Conservation (phyloP, 1,139 yeast species). For the Geotrichum cucujoidarum region DNA sequence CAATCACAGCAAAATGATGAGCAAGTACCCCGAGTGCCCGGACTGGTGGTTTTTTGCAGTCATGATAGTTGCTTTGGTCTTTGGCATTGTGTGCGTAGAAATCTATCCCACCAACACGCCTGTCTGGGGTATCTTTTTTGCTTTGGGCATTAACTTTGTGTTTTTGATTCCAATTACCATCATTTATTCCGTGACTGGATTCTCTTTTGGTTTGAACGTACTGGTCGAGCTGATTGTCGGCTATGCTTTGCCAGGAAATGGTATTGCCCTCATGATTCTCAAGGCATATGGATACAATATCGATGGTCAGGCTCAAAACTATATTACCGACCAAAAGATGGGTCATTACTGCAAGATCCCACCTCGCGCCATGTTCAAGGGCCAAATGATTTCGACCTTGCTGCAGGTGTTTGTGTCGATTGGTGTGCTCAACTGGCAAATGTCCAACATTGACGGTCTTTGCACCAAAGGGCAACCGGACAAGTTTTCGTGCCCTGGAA, state of each 20-base stretch:
- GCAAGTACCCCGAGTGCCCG: constrained; percentile 53
- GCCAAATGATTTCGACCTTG: constrained; percentile 45
- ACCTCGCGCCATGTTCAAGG: constrained; percentile 56
- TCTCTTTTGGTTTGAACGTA: constrained; percentile 50
- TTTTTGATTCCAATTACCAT: constrained; percentile 49
- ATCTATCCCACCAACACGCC: constrained; percentile 44
- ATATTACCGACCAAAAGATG: constrained; percentile 50
- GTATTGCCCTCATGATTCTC: constrained; percentile 51
- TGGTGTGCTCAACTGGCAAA: constrained; percentile 51
- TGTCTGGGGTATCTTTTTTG: constrained; percentile 54
- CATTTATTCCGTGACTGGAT: constrained; percentile 48
- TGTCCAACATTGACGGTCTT: constrained; percentile 43
- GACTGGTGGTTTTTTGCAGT: constrained; percentile 53
- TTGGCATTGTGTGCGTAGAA: constrained; percentile 47
- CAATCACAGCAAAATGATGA: constrained; percentile 41
- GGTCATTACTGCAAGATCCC: constrained; percentile 58
- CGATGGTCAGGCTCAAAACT: constrained; percentile 55
- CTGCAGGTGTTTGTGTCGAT: constrained; percentile 42
- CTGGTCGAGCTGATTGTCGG: constrained; percentile 54
- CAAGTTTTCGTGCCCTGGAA: constrained; percentile 36
- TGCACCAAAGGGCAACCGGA: constrained; percentile 43
- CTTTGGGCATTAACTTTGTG: constrained; percentile 49
- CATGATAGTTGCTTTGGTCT: constrained; percentile 44
- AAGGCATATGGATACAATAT: constrained; percentile 56
- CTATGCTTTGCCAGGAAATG: constrained; percentile 58